Base-by-base conservation (phyloP, 371 early-diverging fungal species). In the Dentiscutata heterogama region DNA sequence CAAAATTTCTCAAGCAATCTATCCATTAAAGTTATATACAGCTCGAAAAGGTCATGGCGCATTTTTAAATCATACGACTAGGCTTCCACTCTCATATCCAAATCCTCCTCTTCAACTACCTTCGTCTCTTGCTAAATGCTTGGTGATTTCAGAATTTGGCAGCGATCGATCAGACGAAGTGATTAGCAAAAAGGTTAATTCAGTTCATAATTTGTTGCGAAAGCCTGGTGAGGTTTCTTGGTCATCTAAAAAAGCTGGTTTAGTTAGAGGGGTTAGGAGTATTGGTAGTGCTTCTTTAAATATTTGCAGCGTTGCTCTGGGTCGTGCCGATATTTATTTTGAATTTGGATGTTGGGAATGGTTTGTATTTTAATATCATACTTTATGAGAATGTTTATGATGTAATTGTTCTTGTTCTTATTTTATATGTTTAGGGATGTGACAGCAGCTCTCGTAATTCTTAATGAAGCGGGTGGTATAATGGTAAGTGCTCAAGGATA, bases 271-370 rank as follows among this genome's bases (percentile, higher is more conserved):
- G 39, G 87, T 97, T 42, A 93, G 98, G 16, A 88, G 93, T 42
- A 86, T 94, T 0, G 98, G 98, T 0, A 92, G 94, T 8, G 97
- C 95, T 2, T 94, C 97, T 0, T 82, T 96, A 22, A 93, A 94
- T 77, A 86, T 97, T 88, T 93, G 95, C 81, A 85, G 89, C 25
- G 90, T 97, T 5, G 97, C 98, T 6, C 91, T 94, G 70, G 98
- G 98, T 3, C 87, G 90, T 16, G 85, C 94, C 18, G 98, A 98
- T 83, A 88, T 94, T 8, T 98, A 96, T 85, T 98, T 96, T 95
- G 98, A 98, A 86, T 91, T 94, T 42, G 98, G 98, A 5, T 91
- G 90, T 84, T 93, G 93, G 93, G 93, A 91, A 80, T 93, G 93
- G 93, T 87, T 84, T 77, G 84, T 54, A 2, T 14, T 53, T 14